Percentiles rank a stretch among this genome's conserved stretches.
Evolutionary conservation across 805 yeast species (phyloP).

Genomic region (Brettanomyces bruxellensis): DNA sequence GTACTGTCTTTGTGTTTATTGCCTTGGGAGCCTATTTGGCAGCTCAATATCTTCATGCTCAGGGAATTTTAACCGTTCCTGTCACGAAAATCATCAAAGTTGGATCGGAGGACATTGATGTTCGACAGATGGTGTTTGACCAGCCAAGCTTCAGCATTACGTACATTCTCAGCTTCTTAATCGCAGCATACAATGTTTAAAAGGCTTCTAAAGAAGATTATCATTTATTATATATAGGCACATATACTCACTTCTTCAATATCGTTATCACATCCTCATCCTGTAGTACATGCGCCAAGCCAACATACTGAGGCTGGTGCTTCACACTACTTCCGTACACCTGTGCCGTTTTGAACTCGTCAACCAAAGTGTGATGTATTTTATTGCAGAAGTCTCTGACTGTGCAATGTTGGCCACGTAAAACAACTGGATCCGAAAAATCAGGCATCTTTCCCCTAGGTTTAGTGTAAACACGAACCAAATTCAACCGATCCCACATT

Average conservation of each 20-base stretch:
- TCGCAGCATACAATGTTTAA: conserved; percentile 34
- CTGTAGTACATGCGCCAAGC: conserved; percentile 69
- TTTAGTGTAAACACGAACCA: conserved; percentile 94
- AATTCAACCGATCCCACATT: conserved; percentile 90
- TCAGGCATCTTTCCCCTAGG: conserved; percentile 95
- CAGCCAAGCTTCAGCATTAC: conserved; percentile 55
- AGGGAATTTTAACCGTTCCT: conserved; percentile 41
- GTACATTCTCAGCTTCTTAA: conserved; percentile 43
- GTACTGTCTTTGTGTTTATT: conserved; percentile 41
- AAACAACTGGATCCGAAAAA: conserved; percentile 88
- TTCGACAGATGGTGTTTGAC: conserved; percentile 41
- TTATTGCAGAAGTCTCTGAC: conserved; percentile 96
- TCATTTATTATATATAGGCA: not conserved
- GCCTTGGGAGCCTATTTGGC: conserved; percentile 36
- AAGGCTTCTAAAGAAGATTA: not conserved
- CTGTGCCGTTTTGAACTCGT: conserved; percentile 85
- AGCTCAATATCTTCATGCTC: conserved; percentile 45
- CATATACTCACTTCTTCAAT: conserved; percentile 47
- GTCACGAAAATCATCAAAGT: conserved; percentile 28
- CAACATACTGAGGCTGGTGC: conserved; percentile 97
- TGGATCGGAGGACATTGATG: conserved; percentile 33
- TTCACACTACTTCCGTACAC: conserved; percentile 93
- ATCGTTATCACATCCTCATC: conserved; percentile 98
- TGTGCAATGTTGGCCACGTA: conserved; percentile 70
- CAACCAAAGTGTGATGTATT: conserved; percentile 90